Base-by-base conservation (phyloP, 305 asterid genomes). In the Fraxinus dipetala region DNA sequence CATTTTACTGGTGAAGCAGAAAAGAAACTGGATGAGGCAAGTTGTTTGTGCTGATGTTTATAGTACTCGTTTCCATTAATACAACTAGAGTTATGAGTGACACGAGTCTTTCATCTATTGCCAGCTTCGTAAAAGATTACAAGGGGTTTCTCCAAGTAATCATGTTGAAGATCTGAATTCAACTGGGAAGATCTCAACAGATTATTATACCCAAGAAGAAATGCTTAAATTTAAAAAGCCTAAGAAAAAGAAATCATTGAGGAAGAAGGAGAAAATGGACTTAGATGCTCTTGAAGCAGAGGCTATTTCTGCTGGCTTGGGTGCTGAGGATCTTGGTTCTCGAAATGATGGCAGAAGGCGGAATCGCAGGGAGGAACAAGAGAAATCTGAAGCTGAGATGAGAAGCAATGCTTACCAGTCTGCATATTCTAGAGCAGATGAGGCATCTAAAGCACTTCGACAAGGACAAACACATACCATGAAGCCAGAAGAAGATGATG, bases 361-460 rank as follows among this genome's bases (percentile, higher is more conserved):
- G 84, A 88, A 86, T 82, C 91, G 89, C 20, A 91, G 78, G 89
- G 94, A 95, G 84, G 96, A 94, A 87, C 88, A 89, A 81, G 99
- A 92, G 79, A 92, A 87, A 87, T 76, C 88, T 78, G 98, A 94
- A 48, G 92, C 94, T 84, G 93, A 94, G 85, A 93, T 18, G 88
- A 92, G 93, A 93, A 91, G 85, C 81, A 94, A 85, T 75, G 96
- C 98, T 75, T 96, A 86, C 87, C 87, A 89, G 31, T 87, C 94
- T 54, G 99, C 99, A 75, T 87, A 85, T 65, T 94, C 93, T 76
- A 96, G 87, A 88, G 99, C 98, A 51, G 95, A 91, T 8, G 96
- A 94, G 91, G 98, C 96, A 48, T 92, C 98, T 84, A 96, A 96
- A 91, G 89, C 95, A 54, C 97, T 96, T 84, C 90, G 95, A 81